Base-by-base conservation (phyloP, 2,329 filamentous ascomycete genomes). In the Endothia cerciana region DNA sequence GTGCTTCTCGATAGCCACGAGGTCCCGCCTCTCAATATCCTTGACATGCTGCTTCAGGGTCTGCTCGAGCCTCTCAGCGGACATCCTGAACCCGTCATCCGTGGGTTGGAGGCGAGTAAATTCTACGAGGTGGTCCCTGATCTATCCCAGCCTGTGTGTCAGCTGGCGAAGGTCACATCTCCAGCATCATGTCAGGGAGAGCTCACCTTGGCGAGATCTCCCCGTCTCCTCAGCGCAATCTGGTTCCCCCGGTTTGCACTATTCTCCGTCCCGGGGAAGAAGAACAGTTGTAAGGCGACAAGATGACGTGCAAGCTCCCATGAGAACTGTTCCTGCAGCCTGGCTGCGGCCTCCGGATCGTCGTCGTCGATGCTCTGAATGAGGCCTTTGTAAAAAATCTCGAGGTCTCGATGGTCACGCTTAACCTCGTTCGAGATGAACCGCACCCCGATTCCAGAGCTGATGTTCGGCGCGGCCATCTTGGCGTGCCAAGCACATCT, bases 351-450 rank as follows among this genome's bases (percentile, higher is more conserved):
- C 1, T 49, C n/a, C 6, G 40, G 19, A 13, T 30, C 49, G 33
- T 17, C 40, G 28, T 61, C 7, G 55, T 15, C 22, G 40, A 17
- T 2, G 15, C 38, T 8, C 40, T 41, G 55, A 4, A 62, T 7
- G 3, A 67, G 53, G 55, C 38, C 45, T 38, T 63, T 60, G 47
- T 57, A 40, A 17, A 67, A 38, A 1, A 55, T 56, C 55, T 67
- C 65, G 38, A 67, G 40, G 38, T 59, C 47, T 43, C 65, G 65
- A 45, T 67, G 65, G 63, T 67, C 63, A 53, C 59, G 49, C 47
- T 67, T 67, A 7, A 67, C 47, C 4, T 60, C 65, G 65, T 67
- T 55, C 17, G 65, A 67, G 59, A 65, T 47, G 60, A 62, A 67
- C n/a, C 65, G 65, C 28, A 67, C 60, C 17, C 65, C 65, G 30